These are phyloP conservation scores for Batrachochytrium dendrobatidis DNA, from an alignment of 371 early-diverging fungal genomes.

Conservation along the genomic window DNA sequence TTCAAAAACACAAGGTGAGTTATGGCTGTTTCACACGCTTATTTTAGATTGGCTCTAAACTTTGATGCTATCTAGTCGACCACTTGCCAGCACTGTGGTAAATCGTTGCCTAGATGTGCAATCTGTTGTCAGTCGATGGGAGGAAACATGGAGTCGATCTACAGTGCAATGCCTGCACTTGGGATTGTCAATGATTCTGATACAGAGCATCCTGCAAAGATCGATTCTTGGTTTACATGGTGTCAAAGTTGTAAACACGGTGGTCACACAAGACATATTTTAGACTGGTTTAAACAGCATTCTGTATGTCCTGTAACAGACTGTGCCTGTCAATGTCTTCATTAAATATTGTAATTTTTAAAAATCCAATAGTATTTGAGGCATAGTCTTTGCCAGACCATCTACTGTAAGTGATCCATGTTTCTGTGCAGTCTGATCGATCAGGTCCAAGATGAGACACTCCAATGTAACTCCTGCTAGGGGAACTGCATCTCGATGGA, in stretches of 20 bases:
- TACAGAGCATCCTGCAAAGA: slow-evolving; percentile 3
- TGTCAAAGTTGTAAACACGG: slow-evolving; percentile 95
- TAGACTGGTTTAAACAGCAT: slow-evolving; percentile 84
- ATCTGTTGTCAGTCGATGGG: slow-evolving; percentile 50
- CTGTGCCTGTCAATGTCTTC: slow-evolving; percentile 57
- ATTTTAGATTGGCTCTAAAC: slow-evolving; percentile 1
- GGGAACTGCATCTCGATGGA: neutral
- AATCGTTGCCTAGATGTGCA: slow-evolving; percentile 86
- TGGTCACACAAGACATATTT: slow-evolving; percentile 84
- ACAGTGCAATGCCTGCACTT: slow-evolving; percentile 52
- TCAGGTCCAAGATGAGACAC: neutral
- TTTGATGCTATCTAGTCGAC: slow-evolving; percentile 41
- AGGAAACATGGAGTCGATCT: neutral
- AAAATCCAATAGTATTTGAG: neutral
- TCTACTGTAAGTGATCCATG: neutral
- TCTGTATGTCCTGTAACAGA: slow-evolving; percentile 81
- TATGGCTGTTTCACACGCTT: neutral
- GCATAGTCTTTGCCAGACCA: neutral
- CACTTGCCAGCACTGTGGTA: slow-evolving; percentile 77
- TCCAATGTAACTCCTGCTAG: neutral
- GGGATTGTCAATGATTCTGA: neutral
- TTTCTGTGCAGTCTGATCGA: neutral
- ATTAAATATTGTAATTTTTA: neutral
- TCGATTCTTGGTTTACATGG: slow-evolving; percentile 95
- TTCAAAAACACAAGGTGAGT: slow-evolving; percentile 11